A percentile compares a stretch with the other conserved stretches of the same genome.
Evolutionary conservation across 805 yeast species (phyloP).

Genomic region (Nakazawaea wyomingensis): DNA sequence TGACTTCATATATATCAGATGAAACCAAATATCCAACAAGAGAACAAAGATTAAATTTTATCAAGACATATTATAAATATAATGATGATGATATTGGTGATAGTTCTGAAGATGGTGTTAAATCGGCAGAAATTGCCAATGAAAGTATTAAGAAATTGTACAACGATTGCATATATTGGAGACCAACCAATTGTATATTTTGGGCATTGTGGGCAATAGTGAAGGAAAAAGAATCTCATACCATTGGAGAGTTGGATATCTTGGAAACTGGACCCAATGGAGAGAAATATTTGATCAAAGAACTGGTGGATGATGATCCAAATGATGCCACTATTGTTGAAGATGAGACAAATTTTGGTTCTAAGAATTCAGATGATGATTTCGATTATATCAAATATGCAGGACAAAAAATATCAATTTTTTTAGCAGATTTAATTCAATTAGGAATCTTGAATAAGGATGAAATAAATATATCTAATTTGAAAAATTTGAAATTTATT

Average conservation of each 20-base stretch:
- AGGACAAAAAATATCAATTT: constrained; percentile 64
- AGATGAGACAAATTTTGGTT: constrained; percentile 20
- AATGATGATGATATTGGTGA: constrained; percentile 23
- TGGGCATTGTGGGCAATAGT: constrained; percentile 95
- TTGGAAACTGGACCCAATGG: constrained; percentile 53
- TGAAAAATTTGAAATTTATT: constrained; percentile 35
- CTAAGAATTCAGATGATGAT: constrained; percentile 39
- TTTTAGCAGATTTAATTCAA: constrained; percentile 68
- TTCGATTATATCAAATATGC: constrained; percentile 79
- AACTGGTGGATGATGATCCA: constrained; percentile 19
- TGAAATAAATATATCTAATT: constrained; percentile 24
- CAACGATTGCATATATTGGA: constrained; percentile 70
- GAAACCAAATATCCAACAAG: constrained; percentile 57
- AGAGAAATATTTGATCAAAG: constrained; percentile 36
- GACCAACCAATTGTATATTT: constrained; percentile 68
- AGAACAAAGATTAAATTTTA: constrained; percentile 63
- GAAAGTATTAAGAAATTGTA: constrained; percentile 39
- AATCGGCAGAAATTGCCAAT: background rate
- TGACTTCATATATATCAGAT: constrained; percentile 47
- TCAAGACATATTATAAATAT: constrained; percentile 74
- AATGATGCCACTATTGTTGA: constrained; percentile 21
- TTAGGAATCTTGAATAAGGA: constrained; percentile 45
- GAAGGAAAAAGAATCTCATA: constrained; percentile 38
- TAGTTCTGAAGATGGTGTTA: constrained; percentile 23
- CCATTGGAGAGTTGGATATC: no score